Evolutionary conservation across 352 stramenopile genomes (phyloP).

Genomic region (Globisporangium parvum): DNA sequence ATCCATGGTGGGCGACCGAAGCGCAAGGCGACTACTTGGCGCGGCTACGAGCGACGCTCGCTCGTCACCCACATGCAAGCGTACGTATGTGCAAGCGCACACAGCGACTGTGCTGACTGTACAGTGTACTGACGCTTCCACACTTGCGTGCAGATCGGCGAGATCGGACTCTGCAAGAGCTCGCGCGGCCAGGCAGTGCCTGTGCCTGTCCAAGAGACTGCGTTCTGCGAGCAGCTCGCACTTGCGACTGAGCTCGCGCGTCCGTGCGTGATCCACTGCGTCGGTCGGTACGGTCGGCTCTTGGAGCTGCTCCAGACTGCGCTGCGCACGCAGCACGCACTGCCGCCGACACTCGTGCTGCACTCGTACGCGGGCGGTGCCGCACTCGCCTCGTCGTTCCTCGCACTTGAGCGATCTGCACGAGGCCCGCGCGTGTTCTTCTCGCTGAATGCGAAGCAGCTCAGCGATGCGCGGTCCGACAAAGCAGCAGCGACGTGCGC

Average conservation of each 20-base stretch:
- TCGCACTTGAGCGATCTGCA: conserved; percentile 23
- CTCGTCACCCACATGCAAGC: conserved; percentile 31
- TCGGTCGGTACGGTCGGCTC: conserved; percentile 62
- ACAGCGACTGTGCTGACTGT: not conserved
- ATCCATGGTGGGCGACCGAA: conserved; percentile 67
- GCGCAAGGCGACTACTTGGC: conserved; percentile 22
- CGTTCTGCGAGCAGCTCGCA: conserved; percentile 45
- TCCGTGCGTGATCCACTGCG: conserved; percentile 67
- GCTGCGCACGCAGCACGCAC: conserved; percentile 3
- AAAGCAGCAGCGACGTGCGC: conserved; percentile 37
- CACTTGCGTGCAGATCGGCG: conserved; percentile 37
- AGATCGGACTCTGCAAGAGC: conserved; percentile 80
- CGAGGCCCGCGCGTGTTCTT: conserved; percentile 47
- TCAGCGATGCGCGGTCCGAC: conserved; percentile 26
- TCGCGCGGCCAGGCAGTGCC: conserved; percentile 40
- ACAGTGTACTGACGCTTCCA: not conserved
- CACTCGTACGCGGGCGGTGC: conserved; percentile 61
- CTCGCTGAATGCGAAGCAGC: conserved; percentile 70
- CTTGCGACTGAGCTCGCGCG: conserved; percentile 45
- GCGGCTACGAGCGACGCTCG: conserved; percentile 27
- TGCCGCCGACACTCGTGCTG: conserved; percentile 51
- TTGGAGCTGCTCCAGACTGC: conserved; percentile 41
- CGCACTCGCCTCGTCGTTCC: conserved; percentile 50
- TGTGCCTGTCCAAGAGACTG: conserved; percentile 31
- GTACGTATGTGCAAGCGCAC: conserved; percentile 20